Percentiles rank a stretch among this genome's conserved stretches.
phyloP scores from a whole-genome alignment of 2,329 filamentous ascomycete genomes.

The Colletotrichum liaoningense region DNA sequence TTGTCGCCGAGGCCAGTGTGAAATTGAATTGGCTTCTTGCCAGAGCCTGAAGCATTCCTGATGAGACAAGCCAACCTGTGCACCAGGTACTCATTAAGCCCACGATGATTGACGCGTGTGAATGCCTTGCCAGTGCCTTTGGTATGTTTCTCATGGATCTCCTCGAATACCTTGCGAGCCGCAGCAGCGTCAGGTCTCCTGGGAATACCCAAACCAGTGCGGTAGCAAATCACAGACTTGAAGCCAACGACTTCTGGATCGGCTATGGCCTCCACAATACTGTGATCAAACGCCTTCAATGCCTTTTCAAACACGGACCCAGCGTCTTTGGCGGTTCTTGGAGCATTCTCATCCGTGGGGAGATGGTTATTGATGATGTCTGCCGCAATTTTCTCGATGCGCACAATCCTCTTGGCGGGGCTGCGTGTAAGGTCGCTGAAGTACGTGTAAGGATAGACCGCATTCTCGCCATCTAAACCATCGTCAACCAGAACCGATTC shows the following conservation, averaged over 20 bases:
- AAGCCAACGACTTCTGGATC: conserved; percentile 81
- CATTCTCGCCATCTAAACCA: conserved; percentile 65
- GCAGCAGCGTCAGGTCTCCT: conserved; percentile 53
- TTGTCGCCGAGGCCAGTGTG: conserved; percentile 87
- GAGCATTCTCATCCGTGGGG: conserved; percentile 42
- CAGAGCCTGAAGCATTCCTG: conserved; percentile 51
- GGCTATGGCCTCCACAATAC: conserved; percentile 67
- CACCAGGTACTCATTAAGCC: conserved; percentile 78
- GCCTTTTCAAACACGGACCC: conserved; percentile 47
- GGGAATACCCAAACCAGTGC: conserved; percentile 76
- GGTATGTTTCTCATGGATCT: conserved; percentile 46
- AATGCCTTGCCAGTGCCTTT: conserved; percentile 45
- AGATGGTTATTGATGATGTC: conserved; percentile 65
- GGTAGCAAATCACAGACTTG: conserved; percentile 86
- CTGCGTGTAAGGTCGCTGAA: conserved; percentile 74
- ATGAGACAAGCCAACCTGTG: conserved; percentile 72
- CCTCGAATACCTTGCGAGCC: conserved; percentile 51
- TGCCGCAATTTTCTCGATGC: conserved; percentile 80
- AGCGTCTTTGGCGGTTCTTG: conserved; percentile 35
- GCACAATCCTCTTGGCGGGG: conserved; percentile 77
- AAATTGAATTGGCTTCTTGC: conserved; percentile 82
- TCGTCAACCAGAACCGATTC: conserved; percentile 84
- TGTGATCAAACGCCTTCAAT: conserved; percentile 50
- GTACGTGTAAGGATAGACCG: conserved; percentile 70
- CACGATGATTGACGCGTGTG: conserved; percentile 69